Conservation (phyloP, 1,284 basidiomycete genomes). For the Cystobasidium sp. region DNA sequence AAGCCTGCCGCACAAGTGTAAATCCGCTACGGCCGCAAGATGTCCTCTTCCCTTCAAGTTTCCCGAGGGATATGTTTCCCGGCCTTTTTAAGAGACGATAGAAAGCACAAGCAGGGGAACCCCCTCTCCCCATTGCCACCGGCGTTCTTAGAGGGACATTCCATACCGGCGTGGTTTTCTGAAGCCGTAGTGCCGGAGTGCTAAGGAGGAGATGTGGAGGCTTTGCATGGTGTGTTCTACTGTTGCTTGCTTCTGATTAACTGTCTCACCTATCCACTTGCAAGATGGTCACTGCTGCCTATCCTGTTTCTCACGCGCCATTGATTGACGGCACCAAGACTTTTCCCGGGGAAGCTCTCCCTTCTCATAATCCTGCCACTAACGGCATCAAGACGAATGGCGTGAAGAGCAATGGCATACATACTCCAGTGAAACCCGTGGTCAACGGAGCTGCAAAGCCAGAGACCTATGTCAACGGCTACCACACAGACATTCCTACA, state of each 20-base stretch:
- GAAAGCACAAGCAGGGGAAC: too few relatives aligned
- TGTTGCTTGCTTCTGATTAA: background rate
- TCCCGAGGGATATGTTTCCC: too few relatives aligned
- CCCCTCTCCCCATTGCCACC: too few relatives aligned
- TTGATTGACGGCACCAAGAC: constrained; percentile 5
- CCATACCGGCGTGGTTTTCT: too few relatives aligned
- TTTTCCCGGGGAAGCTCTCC: constrained; percentile 2
- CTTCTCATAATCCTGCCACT: background rate
- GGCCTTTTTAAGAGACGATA: too few relatives aligned
- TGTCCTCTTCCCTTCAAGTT: too few relatives aligned
- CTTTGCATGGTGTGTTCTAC: background rate
- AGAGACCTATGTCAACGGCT: constrained; percentile 22
- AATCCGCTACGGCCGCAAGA: too few relatives aligned
- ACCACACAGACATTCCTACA: constrained; percentile 15
- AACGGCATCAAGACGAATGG: background rate
- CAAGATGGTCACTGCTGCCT: constrained; percentile 7
- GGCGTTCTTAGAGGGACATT: too few relatives aligned
- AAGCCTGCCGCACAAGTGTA: too few relatives aligned
- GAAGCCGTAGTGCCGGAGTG: too few relatives aligned
- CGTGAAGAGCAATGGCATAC: constrained; percentile 6
- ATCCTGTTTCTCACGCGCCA: constrained; percentile 1
- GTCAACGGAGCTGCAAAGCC: background rate
- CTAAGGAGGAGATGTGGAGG: background rate
- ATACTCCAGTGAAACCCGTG: background rate
- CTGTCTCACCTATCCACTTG: background rate